A percentile compares a stretch with the other conserved stretches of the same genome.
phyloP scores from a whole-genome alignment of 441 rosid genomes.

The Hypseocharis bilobata region DNA sequence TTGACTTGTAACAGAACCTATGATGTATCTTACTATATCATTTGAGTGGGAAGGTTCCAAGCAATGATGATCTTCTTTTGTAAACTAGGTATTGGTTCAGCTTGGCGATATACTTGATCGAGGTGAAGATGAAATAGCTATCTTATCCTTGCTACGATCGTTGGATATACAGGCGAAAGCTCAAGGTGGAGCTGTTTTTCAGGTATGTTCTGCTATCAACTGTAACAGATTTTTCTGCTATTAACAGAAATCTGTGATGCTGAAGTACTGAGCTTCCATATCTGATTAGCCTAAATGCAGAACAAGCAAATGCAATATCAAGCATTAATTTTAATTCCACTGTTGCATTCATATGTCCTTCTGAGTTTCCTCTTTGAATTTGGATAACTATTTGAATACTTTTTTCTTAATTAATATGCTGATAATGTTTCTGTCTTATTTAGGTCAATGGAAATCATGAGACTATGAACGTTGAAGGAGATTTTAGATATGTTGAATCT shows the following conservation, averaged over 20 bases:
- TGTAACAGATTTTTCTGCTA: constrained; percentile 1
- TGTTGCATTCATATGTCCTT: neutral
- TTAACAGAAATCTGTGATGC: too few species aligned
- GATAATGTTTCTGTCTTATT: constrained; percentile 2
- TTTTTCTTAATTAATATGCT: neutral
- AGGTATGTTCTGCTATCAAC: constrained; percentile 37
- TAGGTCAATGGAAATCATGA: constrained; percentile 87
- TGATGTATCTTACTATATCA: neutral
- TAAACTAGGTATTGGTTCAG: constrained; percentile 58
- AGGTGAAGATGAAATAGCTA: constrained; percentile 78
- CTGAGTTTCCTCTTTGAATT: neutral
- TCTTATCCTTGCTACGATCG: constrained; percentile 60
- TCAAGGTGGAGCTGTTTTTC: constrained; percentile 83
- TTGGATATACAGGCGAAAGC: constrained; percentile 69
- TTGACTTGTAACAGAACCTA: neutral
- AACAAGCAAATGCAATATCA: too few species aligned
- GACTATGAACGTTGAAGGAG: constrained; percentile 88
- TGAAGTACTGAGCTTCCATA: too few species aligned
- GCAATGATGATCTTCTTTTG: constrained; percentile 8
- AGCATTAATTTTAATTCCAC: neutral
- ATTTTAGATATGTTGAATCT: constrained; percentile 68
- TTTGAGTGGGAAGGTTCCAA: neutral
- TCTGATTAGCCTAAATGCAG: neutral
- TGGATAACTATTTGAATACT: neutral
- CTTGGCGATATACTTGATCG: constrained; percentile 86